phyloP scores from a whole-genome alignment of 2,329 filamentous ascomycete species.

The Xylaria sp. region DNA sequence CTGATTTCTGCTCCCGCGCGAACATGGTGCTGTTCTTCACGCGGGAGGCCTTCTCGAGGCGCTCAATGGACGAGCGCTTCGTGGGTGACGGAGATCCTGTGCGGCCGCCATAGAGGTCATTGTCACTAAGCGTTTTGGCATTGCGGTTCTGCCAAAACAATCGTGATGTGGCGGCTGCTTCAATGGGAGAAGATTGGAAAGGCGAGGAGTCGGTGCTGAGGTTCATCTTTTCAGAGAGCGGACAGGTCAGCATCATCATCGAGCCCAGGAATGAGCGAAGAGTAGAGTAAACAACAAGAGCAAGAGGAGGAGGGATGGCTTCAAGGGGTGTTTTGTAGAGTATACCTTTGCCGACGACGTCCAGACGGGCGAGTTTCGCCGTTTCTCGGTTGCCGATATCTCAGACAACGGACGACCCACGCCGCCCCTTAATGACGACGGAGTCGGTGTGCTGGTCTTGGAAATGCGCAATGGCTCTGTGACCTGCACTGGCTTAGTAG shows the following conservation, averaged over 20 bases:
- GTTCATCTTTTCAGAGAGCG: constrained; percentile 54
- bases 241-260: constrained; percentile 28
- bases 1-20: constrained; percentile 82
- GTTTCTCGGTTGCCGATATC: constrained; percentile 76
- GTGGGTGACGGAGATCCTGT: constrained; percentile 62
- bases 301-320: constrained; percentile 11
- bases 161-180: constrained; percentile 66
- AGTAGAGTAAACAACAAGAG: not conserved
- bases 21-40: constrained; percentile 99
- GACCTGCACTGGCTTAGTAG: constrained; percentile 23
- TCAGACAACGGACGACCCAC: constrained; percentile 76
- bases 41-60: constrained; percentile 85
- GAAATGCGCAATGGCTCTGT: constrained; percentile 71
- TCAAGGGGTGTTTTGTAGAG: not conserved
- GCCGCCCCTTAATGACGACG: constrained; percentile 59
- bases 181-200: constrained; percentile 77
- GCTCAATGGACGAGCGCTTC: constrained; percentile 88
- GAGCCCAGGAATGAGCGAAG: constrained; percentile 14
- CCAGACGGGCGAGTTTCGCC: constrained; percentile 90
- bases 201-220: constrained; percentile 71
- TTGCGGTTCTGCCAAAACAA: constrained; percentile 85
- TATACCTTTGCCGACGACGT: constrained; percentile 69
- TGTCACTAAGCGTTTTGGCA: constrained; percentile 60
- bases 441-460: constrained; percentile 53
- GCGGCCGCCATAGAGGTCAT: constrained; percentile 56